Evolutionary conservation across 495 filamentous ascomycete genomes (phyloP), one percentile per base, ranked within the genome.

Genomic region (Xylaria cubensis): DNA sequence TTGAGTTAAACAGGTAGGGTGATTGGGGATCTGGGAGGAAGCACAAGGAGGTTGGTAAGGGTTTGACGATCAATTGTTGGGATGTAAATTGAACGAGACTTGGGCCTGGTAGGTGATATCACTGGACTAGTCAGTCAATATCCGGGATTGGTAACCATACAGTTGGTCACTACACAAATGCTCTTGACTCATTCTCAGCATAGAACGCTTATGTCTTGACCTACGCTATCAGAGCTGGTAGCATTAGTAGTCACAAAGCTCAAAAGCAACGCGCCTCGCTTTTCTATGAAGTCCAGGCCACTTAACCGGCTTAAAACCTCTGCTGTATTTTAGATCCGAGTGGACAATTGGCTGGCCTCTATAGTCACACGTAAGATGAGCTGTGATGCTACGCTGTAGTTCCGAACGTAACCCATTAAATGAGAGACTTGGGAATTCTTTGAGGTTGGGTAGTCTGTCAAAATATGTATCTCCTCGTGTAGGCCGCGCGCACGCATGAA

Each of bases 351-450:
- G 36, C 13, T 50, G 39, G 4, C 6, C 42, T 21, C 26, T 64
- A 21, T n/a, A 32, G 32, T 67, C 46, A 51, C 29, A 67, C 64
- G 64, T 67, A 36, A 67, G 64, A 67, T 53, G 12, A 10, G 39
- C 26, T 21, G 21, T 65, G 63, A 4, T 21, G 15, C 21, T 48
- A 34, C 41, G 34, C 6, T 46, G 15, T 50, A 46, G 15, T 32
- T n/a, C 6, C 42, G 41, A 65, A 10, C 4, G 42, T 65, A 65
- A 48, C 63, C 26, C 42, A 50, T 21, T 26, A 19, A 46, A 17
- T 8, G 26, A 1, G 24, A 26, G 12, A 32, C 53, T 26, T 26
- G 10, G 10, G 51, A 58, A 58, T 56, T 26, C 13, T 32, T 32
- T 7, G 24, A 56, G 1, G 26, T 56, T 58, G 29, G 21, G n/a